Evolutionary conservation across 495 filamentous ascomycete genomes (phyloP).

Genomic region (Chaetomium tenue): DNA sequence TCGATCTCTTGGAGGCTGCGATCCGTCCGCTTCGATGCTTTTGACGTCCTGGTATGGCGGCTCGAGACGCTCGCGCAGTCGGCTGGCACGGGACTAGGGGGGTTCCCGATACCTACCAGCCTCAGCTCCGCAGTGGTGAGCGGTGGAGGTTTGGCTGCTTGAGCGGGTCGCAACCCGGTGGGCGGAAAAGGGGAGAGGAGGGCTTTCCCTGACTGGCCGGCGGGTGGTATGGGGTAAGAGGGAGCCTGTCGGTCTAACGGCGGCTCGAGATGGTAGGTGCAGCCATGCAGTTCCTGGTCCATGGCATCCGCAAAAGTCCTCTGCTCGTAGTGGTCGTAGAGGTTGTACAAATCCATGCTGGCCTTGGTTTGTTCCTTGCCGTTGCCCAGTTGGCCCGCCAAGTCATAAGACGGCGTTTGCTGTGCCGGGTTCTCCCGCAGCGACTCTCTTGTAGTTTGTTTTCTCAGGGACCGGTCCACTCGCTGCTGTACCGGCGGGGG

Average conservation of each 20-base stretch:
- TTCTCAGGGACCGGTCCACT: constrained; percentile 28
- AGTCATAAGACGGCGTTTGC: constrained; percentile 5
- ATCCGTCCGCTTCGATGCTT: constrained; percentile 47
- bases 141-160: constrained; percentile 24
- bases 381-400: background rate
- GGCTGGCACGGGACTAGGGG: constrained; percentile 32
- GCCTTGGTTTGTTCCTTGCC: constrained; percentile 29
- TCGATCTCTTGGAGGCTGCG: constrained; percentile 45
- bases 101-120: constrained; percentile 11
- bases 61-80: constrained; percentile 50
- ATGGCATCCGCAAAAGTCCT: constrained; percentile 45
- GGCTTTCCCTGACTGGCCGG: constrained; percentile 15
- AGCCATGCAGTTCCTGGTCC: constrained; percentile 31
- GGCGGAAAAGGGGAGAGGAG: constrained; percentile 27
- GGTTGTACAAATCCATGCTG: constrained; percentile 38
- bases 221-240: constrained; percentile 19
- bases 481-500: constrained; percentile 32
- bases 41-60: constrained; percentile 51
- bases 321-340: constrained; percentile 56
- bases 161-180: constrained; percentile 6
- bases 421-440: constrained; percentile 27
- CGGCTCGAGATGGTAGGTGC: constrained; percentile 13
- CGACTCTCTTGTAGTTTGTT: constrained; percentile 38
- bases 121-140: constrained; percentile 16
- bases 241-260: constrained; percentile 13